Evolutionary conservation across 2,329 filamentous ascomycete genomes (phyloP).

Genomic region (Trichoderma sp.): DNA sequence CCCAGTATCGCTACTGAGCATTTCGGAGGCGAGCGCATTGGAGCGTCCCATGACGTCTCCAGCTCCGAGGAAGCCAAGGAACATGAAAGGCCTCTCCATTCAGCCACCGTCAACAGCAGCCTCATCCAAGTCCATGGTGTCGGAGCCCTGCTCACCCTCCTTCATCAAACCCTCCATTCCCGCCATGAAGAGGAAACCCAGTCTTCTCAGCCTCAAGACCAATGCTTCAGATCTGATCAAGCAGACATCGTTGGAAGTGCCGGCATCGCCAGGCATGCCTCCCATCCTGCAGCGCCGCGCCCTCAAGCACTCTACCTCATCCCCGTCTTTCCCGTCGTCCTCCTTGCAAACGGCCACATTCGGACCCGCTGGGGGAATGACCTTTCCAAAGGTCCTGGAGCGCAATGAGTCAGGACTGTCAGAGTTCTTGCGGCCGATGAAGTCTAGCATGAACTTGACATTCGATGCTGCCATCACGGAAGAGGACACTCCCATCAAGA

Average conservation of each 20-base stretch:
- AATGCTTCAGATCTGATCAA: conserved; percentile 59
- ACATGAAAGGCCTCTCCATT: conserved; percentile 82
- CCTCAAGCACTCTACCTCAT: conserved; percentile 68
- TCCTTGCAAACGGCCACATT: conserved; percentile 61
- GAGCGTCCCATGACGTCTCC: conserved; percentile 68
- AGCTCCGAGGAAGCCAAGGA: conserved; percentile 71
- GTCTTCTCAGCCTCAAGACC: conserved; percentile 76
- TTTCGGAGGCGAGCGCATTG: conserved; percentile 46
- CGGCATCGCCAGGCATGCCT: conserved; percentile 57
- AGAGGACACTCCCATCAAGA: conserved; percentile 60
- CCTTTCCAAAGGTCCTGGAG: conserved; percentile 62
- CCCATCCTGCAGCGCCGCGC: conserved; percentile 64
- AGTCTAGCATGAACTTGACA: conserved; percentile 42
- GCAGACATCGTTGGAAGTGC: conserved; percentile 54
- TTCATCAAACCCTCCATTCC: conserved; percentile 82
- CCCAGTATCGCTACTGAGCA: conserved; percentile 44
- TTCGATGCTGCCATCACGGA: conserved; percentile 54
- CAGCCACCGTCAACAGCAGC: conserved; percentile 58
- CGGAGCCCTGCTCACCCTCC: conserved; percentile 70
- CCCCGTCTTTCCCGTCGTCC: conserved; percentile 66
- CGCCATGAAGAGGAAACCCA: conserved; percentile 71
- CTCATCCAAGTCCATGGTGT: conserved; percentile 54
- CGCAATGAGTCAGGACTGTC: conserved; percentile 64
- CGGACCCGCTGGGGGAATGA: conserved; percentile 65
- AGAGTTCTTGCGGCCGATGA: conserved; percentile 57